Evolutionary conservation across 2,329 filamentous ascomycete species (phyloP).

Genomic region (Alternaria sp.): DNA sequence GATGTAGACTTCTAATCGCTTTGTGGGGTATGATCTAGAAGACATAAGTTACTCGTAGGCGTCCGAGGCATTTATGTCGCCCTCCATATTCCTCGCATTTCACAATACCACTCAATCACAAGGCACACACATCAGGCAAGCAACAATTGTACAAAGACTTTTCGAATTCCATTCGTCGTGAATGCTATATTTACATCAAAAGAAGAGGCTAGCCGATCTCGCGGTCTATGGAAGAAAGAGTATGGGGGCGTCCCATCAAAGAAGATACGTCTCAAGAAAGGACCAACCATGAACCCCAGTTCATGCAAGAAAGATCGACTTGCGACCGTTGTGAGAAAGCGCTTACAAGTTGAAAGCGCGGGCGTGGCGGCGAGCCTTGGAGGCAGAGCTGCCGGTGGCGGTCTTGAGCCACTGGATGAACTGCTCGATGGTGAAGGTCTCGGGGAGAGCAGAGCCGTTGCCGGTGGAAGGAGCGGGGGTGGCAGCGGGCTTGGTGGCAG

Average conservation of each 20-base stretch:
- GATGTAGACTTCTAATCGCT: too few species aligned
- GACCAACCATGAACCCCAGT: slow-evolving; percentile 12
- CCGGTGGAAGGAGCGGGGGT: slow-evolving; percentile 15
- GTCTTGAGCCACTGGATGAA: slow-evolving; percentile 40
- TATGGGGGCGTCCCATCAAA: slow-evolving; percentile 6
- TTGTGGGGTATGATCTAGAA: too few species aligned
- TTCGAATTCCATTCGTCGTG: slow-evolving; percentile 25
- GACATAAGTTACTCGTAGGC: too few species aligned
- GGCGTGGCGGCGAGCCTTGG: slow-evolving; percentile 41
- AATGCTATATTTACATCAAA: slow-evolving; percentile 23
- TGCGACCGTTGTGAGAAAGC: not conserved
- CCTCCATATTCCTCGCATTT: too few species aligned
- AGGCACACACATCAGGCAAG: not conserved
- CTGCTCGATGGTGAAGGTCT: slow-evolving; percentile 37
- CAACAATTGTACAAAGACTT: not conserved
- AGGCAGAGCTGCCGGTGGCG: slow-evolving; percentile 25
- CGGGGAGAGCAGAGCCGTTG: slow-evolving; percentile 28
- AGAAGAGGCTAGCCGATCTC: slow-evolving; percentile 12
- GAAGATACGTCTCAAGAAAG: slow-evolving; percentile 16
- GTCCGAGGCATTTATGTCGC: too few species aligned
- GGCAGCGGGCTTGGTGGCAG: slow-evolving; percentile 5
- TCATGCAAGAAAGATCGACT: slow-evolving; percentile 8
- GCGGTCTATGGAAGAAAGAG: slow-evolving; percentile 14
- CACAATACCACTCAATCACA: not conserved
- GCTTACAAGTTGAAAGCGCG: slow-evolving; percentile 49